Evolutionary conservation across 1,284 basidiomycete genomes (phyloP), one percentile per base, ranked within the genome.

Genomic region (Cryptococcus jaspeensis): DNA sequence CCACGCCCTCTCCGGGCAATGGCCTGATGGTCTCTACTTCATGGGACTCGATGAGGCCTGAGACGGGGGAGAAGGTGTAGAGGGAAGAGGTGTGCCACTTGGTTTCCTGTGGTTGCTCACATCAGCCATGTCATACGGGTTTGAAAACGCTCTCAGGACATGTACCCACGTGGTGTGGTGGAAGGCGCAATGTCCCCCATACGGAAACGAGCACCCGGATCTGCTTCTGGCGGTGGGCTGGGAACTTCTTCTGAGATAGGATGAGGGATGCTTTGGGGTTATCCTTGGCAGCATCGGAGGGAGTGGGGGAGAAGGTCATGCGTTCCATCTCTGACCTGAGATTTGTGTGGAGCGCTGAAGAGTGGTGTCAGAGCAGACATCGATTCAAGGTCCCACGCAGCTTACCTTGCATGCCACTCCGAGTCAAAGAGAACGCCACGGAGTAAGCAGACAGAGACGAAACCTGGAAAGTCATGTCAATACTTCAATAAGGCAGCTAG

Each of bases 21-120:
- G 78, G 78, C 9, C 77, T 68, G 60, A 79, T 77, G 12, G 71
- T 72, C 63, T 79, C 78, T 42, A 78, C 75, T 55, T 75, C 71
- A 59, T 79, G 78, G 4, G 63, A 59, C 6, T 63, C 61, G 52
- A 79, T 77, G 11, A 74, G 66, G 23, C 75, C 76, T 11, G 75
- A 71, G 40, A 69, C 60, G 3, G 78, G 78, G n/a, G 71, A 77
- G 62, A 79, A 73, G 6, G 75, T 71, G 65, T 78, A 79, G 16
- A 79, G 60, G 3, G 74, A 76, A 5, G 72, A 74, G 13, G 74
- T 77, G 49, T 72, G 67, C 76, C 76, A 78, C 37, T 63, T 63
- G 0, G 69, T 64, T 38, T 69, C 67, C 69, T 71, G 40, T n/a
- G 15, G 32, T 4, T 16, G 0, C 0, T 9, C 20, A n/a, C 23